Conservation (phyloP, 352 stramenopile genomes). For the Pythium grandisporangium region DNA sequence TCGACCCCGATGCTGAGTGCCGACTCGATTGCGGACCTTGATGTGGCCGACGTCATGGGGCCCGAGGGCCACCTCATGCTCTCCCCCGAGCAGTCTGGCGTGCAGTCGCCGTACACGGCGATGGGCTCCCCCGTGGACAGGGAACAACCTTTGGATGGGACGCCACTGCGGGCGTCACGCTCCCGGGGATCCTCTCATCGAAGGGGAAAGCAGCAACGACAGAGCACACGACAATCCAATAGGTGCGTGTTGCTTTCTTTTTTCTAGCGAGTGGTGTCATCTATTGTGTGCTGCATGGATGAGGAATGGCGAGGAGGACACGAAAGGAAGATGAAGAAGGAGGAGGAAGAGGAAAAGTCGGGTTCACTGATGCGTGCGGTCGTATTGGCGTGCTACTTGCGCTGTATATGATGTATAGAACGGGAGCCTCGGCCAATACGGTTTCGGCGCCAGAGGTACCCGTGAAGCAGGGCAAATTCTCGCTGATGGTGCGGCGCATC, state of each 20-base stretch:
- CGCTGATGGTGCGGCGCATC: not conserved
- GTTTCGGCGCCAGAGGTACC: not conserved
- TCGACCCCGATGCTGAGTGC: slow-evolving; percentile 19
- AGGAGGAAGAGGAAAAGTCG: no score
- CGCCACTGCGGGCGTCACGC: not conserved
- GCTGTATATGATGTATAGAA: no score
- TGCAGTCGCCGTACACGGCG: slow-evolving; percentile 4
- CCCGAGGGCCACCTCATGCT: slow-evolving; percentile 14
- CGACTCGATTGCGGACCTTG: slow-evolving; percentile 7
- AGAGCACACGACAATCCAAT: not conserved
- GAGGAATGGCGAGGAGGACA: no score
- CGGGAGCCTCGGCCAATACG: not conserved
- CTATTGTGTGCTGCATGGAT: no score
- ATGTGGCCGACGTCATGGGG: slow-evolving; percentile 13
- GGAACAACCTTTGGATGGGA: slow-evolving; percentile 3
- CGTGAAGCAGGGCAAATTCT: slow-evolving; percentile 5
- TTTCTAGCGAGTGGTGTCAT: no score
- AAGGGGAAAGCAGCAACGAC: not conserved
- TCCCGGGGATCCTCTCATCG: not conserved
- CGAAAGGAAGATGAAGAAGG: no score
- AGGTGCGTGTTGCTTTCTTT: not conserved
- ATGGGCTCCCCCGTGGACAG: not conserved
- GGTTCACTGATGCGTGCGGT: no score
- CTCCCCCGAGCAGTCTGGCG: slow-evolving; percentile 2
- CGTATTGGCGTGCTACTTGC: no score